Percentiles rank a stretch among this genome's conserved stretches.
These are phyloP conservation scores for Aspergillus ibericus DNA, from an alignment of 2,329 filamentous ascomycete genomes.

Conservation along the genomic window DNA sequence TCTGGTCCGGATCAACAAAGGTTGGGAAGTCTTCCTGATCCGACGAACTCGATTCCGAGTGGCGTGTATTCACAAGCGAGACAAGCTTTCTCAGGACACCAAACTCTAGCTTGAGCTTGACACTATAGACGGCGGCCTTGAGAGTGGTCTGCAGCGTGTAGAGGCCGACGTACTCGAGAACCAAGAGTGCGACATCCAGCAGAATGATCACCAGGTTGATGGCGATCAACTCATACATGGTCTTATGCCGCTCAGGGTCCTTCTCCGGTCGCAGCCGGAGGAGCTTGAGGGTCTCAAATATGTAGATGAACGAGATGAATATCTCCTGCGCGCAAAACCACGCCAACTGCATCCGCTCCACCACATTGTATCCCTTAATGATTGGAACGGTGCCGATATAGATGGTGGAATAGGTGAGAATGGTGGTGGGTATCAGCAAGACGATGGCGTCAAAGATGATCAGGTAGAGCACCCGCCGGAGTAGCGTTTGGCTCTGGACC, in stretches of 20 bases:
- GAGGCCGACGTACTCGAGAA: conserved; percentile 44
- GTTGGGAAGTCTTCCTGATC: conserved; percentile 39
- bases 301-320: conserved; percentile 52
- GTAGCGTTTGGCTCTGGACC: conserved; percentile 48
- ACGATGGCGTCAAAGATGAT: conserved; percentile 57
- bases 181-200: conserved; percentile 48
- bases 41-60: conserved; percentile 31
- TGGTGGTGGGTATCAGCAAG: conserved; percentile 54
- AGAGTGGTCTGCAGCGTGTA: conserved; percentile 48
- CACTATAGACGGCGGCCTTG: conserved; percentile 49
- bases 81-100: conserved; percentile 48
- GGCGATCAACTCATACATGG: conserved; percentile 50
- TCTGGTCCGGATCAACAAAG: conserved; percentile 43
- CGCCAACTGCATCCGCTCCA: conserved; percentile 45
- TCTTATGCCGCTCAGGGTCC: conserved; percentile 37
- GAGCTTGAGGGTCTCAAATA: conserved; percentile 52
- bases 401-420: conserved; percentile 52
- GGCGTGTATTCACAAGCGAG: conserved; percentile 36
- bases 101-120: conserved; percentile 53
- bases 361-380: conserved; percentile 44
- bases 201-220: conserved; percentile 52
- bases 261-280: conserved; percentile 37
- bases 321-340: conserved; percentile 48
- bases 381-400: conserved; percentile 25
- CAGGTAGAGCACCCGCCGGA: conserved; percentile 56